These are phyloP conservation scores for Candida orba DNA, from an alignment of 805 yeast genomes.

Conservation along the genomic window DNA sequence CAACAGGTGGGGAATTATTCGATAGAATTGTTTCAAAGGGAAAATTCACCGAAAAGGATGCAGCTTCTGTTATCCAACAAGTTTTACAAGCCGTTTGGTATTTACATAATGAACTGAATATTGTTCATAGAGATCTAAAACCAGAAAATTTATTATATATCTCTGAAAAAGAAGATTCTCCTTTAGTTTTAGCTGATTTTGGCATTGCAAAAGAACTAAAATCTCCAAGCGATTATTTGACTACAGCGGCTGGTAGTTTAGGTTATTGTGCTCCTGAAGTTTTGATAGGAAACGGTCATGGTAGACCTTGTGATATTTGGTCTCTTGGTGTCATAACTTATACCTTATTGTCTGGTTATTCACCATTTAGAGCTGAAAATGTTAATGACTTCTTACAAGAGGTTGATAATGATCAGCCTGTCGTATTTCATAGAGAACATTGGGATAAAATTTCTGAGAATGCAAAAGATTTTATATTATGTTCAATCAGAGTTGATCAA, in stretches of 20 bases:
- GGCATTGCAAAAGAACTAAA: conserved; percentile 84
- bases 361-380: conserved; percentile 84
- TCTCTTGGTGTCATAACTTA: conserved; percentile 89
- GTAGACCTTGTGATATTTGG: conserved; percentile 96
- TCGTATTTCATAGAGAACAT: conserved; percentile 84
- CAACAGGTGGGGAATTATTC: conserved; percentile 93
- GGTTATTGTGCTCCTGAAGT: conserved; percentile 98
- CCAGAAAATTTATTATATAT: conserved; percentile 87
- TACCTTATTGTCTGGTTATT: conserved; percentile 84
- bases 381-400: conserved; percentile 77
- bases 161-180: conserved; percentile 48
- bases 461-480: conserved; percentile 72
- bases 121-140: conserved; percentile 90
- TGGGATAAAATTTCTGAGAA: conserved; percentile 77
- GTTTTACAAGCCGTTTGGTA: conserved; percentile 73
- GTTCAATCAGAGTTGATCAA: conserved; percentile 65
- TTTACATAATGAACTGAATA: conserved; percentile 57
- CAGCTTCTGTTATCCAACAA: conserved; percentile 66
- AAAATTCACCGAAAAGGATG: conserved; percentile 83
- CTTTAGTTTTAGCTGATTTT: conserved; percentile 86
- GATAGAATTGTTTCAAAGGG: conserved; percentile 80
- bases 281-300: conserved; percentile 74
- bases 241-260: conserved; percentile 80
- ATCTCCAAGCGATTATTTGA: conserved; percentile 51
- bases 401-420: conserved; percentile 57